Percentiles rank a stretch among this genome's conserved stretches.
phyloP scores from a whole-genome alignment of 805 yeast genomes.

The Zygosaccharomyces kombuchaensis region DNA sequence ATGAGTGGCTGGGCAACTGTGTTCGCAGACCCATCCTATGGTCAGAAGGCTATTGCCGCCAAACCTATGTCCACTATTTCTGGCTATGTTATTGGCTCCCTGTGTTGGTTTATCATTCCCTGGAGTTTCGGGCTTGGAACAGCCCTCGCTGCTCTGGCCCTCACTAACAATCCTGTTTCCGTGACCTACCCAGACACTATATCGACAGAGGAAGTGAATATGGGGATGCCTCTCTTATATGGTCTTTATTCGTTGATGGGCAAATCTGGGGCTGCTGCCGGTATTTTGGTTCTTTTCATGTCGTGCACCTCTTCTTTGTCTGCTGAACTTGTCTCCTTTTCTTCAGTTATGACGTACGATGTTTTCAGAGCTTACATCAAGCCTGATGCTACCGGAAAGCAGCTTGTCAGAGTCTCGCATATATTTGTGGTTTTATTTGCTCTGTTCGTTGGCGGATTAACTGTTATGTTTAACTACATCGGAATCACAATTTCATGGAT shows the following conservation, averaged over 20 bases:
- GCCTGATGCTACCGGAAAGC: slow-evolving; percentile 35
- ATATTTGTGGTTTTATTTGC: slow-evolving; percentile 28
- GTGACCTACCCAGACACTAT: slow-evolving; percentile 38
- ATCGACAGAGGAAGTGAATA: slow-evolving; percentile 35
- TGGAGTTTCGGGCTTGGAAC: slow-evolving; percentile 29
- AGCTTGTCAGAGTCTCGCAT: slow-evolving; percentile 34
- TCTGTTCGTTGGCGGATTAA: slow-evolving; percentile 30
- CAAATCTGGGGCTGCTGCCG: slow-evolving; percentile 37
- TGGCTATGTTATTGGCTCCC: slow-evolving; percentile 35
- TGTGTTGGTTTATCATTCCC: slow-evolving; percentile 35
- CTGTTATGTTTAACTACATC: slow-evolving; percentile 35
- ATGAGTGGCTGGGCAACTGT: slow-evolving; percentile 27
- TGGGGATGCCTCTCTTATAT: slow-evolving; percentile 35
- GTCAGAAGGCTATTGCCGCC: slow-evolving; percentile 39
- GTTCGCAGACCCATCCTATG: slow-evolving; percentile 33
- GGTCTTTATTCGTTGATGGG: slow-evolving; percentile 33
- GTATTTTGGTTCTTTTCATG: slow-evolving; percentile 36
- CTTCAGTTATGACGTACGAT: slow-evolving; percentile 37
- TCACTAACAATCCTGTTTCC: slow-evolving; percentile 28
- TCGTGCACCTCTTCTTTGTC: slow-evolving; percentile 38
- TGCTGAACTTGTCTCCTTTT: slow-evolving; percentile 38
- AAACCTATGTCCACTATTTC: slow-evolving; percentile 26
- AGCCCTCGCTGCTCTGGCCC: slow-evolving; percentile 34
- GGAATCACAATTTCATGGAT: slow-evolving; percentile 39
- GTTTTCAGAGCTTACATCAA: slow-evolving; percentile 35